Percentiles rank a stretch among this genome's conserved stretches.
Conservation (phyloP, 805 yeast genomes). For the Candida nonsorbophila region DNA sequence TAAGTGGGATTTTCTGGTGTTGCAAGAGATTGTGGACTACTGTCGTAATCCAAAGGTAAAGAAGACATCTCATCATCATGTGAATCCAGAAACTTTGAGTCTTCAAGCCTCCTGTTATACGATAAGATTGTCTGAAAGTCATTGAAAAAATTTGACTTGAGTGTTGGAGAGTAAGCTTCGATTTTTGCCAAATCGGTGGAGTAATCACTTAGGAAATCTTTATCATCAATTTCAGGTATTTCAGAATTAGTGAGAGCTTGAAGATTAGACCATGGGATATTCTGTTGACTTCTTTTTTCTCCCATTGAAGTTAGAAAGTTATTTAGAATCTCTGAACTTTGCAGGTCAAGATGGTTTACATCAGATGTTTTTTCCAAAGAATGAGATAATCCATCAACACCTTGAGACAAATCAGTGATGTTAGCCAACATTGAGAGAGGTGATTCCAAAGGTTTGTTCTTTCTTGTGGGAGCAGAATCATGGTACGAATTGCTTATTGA, state of each 20-base stretch:
- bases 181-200: constrained; percentile 31
- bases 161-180: constrained; percentile 17
- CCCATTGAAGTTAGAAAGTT: constrained; percentile 13
- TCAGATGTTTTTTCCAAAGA: constrained; percentile 20
- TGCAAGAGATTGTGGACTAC: constrained; percentile 1
- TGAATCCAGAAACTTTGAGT: neutral
- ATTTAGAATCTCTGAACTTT: constrained; percentile 22
- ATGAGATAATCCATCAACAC: constrained; percentile 19
- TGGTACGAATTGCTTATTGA: too few relatives aligned
- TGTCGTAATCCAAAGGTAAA: constrained; percentile 3
- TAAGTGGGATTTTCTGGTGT: neutral
- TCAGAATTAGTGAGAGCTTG: too few relatives aligned
- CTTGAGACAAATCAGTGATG: constrained; percentile 16
- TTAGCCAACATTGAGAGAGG: too few relatives aligned
- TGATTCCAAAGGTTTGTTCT: too few relatives aligned
- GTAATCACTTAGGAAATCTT: constrained; percentile 20
- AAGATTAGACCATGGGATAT: too few relatives aligned
- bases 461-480: too few relatives aligned
- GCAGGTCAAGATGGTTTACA: constrained; percentile 20
- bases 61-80: constrained; percentile 5
- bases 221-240: too few relatives aligned
- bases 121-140: neutral
- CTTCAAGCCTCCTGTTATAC: neutral
- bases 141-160: neutral
- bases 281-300: neutral